These are phyloP conservation scores for Sphaerulina vaccinii DNA, from an alignment of 2,329 filamentous ascomycete genomes.

Conservation along the genomic window DNA sequence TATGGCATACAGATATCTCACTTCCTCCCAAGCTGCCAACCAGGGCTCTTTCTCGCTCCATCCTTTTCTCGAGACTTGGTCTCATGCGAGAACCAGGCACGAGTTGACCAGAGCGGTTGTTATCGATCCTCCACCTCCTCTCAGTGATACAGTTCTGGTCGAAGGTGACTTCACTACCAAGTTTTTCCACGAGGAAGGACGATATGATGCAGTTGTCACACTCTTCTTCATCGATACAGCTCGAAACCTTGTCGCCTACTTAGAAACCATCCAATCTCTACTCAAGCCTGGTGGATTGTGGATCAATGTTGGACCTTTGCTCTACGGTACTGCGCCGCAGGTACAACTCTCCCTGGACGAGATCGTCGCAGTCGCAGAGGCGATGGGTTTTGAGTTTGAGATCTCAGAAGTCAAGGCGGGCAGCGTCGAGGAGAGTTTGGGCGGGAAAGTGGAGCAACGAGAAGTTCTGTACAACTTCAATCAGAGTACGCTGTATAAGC, in stretches of 20 bases:
- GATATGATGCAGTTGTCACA: conserved; percentile 69
- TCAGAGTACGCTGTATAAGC: conserved; percentile 6
- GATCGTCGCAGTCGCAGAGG: conserved; percentile 19
- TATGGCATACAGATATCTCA: conserved; percentile 70
- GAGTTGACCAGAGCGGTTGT: conserved; percentile 28
- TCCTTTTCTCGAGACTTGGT: conserved; percentile 70
- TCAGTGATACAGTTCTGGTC: conserved; percentile 8
- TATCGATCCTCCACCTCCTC: conserved; percentile 5
- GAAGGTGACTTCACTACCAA: conserved; percentile 57
- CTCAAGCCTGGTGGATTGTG: conserved; percentile 74
- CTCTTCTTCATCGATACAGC: conserved; percentile 96
- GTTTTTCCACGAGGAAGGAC: neutral
- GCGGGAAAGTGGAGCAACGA: neutral
- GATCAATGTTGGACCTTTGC: conserved; percentile 80
- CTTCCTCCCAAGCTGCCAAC: conserved; percentile 61
- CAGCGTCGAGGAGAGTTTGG: neutral
- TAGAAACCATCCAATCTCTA: conserved; percentile 75
- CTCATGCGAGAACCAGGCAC: conserved; percentile 63
- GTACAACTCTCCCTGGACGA: conserved; percentile 24
- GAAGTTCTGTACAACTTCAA: conserved; percentile 13
- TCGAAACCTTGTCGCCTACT: conserved; percentile 82
- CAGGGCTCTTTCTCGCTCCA: conserved; percentile 67
- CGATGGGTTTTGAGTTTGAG: conserved; percentile 21
- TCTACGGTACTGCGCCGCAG: conserved; percentile 49
- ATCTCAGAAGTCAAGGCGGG: neutral